A percentile compares a stretch with the other conserved stretches of the same genome.
These are phyloP conservation scores for Cryptococcus sp. DNA, from an alignment of 1,284 basidiomycete species.

Conservation along the genomic window DNA sequence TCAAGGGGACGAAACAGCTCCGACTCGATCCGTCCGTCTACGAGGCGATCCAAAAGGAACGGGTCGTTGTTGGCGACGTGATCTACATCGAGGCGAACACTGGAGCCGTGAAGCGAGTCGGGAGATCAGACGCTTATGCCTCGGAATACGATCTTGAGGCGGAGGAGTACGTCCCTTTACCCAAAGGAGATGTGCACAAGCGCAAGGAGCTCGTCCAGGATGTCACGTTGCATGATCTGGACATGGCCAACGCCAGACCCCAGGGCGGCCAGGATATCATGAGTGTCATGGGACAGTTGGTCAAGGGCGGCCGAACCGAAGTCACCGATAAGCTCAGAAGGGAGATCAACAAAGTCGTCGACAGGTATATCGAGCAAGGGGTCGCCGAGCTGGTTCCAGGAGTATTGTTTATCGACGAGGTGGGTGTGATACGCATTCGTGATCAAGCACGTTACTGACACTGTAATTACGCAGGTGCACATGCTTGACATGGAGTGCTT, in stretches of 20 bases:
- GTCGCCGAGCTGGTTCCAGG: slow-evolving; percentile 97
- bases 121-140: slow-evolving; percentile 95
- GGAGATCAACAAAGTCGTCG: slow-evolving; percentile 98
- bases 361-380: slow-evolving; percentile 96
- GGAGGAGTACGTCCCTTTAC: slow-evolving; percentile 95
- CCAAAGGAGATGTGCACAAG: slow-evolving; percentile 98
- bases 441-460: neutral
- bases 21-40: slow-evolving; percentile 94
- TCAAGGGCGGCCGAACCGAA: slow-evolving; percentile 91
- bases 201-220: slow-evolving; percentile 97
- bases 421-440: slow-evolving; percentile 54
- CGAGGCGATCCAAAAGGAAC: slow-evolving; percentile 96
- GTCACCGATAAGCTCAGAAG: slow-evolving; percentile 93
- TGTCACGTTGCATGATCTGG: slow-evolving; percentile 92
- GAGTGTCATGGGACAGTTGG: slow-evolving; percentile 97
- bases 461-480: slow-evolving; percentile 68
- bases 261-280: slow-evolving; percentile 93
- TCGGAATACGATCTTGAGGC: slow-evolving; percentile 98
- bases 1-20: slow-evolving; percentile 97
- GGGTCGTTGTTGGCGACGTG: slow-evolving; percentile 94
- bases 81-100: slow-evolving; percentile 95
- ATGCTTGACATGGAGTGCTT: slow-evolving; percentile 99
- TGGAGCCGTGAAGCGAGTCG: slow-evolving; percentile 96
- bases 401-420: slow-evolving; percentile 98
- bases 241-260: slow-evolving; percentile 94